Base-by-base conservation (phyloP, 257 asterid species). In the Cruciata laevipes region DNA sequence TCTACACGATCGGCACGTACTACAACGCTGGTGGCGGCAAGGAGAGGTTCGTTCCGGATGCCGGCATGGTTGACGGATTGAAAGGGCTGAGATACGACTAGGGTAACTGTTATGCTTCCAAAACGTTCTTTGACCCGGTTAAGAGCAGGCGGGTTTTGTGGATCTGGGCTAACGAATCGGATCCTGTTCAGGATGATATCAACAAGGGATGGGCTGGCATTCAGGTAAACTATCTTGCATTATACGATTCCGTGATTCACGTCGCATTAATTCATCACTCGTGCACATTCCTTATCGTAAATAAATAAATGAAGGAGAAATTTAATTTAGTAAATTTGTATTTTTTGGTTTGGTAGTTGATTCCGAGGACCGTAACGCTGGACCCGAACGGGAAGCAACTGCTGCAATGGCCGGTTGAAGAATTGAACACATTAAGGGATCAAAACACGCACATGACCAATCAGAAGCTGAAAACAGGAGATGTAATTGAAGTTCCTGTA, bases 141-240 rank as follows among this genome's bases (percentile, higher is more conserved):
- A 80, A 73, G 76, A 80, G 76, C 0, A 63, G 91, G 33, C 77
- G 95, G 79, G 75, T 89, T 37, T 42, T 89, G 75, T 84, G 89
- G 91, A 86, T 82, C 64, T 89, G 97, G 97, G 89, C 94, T 0
- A 89, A 89, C 61, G 97, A 89, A 67, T 87, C 95, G 0, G 90
- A 82, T 65, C 11, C 84, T 21, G 69, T 63, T 0, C 9, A 44
- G 0, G 78, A 82, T 63, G 89, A 89, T 73, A 62, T 77, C 23
- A 7, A 37, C 13, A 89, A 87, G 68, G 90, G 92, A 0, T 87
- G 93, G 96, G 89, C 93, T 0, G 95, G 96, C 62, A 76, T 87
- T 0, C 73, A 73, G 77, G 77, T 72, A 71, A n/a, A 47, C 27
- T 30, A 10, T 11, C 1, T 23, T 23, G 35, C 2, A 31, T 6